Percentiles rank a stretch among this genome's conserved stretches.
Evolutionary conservation across 768 basidiomycete species (phyloP).

Genomic region (Suillus fuscotomentosus): DNA sequence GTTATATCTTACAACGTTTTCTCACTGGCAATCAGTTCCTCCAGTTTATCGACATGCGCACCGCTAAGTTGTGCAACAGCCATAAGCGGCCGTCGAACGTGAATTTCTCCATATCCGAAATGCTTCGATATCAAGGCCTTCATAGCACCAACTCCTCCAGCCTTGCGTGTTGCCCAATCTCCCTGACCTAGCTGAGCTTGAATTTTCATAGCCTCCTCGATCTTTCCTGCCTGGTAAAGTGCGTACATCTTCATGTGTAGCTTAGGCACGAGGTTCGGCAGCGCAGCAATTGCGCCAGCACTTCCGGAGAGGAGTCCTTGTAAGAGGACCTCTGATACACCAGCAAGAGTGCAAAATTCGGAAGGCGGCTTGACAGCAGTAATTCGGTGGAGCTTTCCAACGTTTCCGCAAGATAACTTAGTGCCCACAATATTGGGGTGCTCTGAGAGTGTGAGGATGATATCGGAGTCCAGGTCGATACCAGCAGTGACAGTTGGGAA

Average conservation of each 20-base stretch:
- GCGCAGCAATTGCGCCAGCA: constrained; percentile 64
- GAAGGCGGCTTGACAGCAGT: constrained; percentile 52
- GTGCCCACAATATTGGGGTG: constrained; percentile 87
- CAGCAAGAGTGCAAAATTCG: constrained; percentile 72
- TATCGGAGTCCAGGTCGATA: constrained; percentile 81
- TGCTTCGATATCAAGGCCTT: constrained; percentile 61
- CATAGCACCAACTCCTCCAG: constrained; percentile 67
- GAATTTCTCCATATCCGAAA: constrained; percentile 59
- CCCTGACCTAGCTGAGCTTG: constrained; percentile 63
- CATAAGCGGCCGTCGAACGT: constrained; percentile 51
- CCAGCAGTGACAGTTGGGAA: constrained; percentile 82
- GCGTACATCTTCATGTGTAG: constrained; percentile 49
- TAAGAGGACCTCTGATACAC: constrained; percentile 68
- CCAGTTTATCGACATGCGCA: constrained; percentile 39
- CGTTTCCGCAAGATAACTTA: constrained; percentile 82
- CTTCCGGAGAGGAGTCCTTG: constrained; percentile 61
- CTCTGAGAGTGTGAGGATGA: constrained; percentile 60
- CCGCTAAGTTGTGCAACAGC: constrained; percentile 37
- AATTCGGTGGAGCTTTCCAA: constrained; percentile 81
- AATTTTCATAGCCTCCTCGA: constrained; percentile 57
- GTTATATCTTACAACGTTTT: constrained; percentile 27
- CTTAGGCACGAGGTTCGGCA: constrained; percentile 62
- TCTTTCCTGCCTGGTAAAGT: constrained; percentile 50
- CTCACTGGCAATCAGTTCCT: constrained; percentile 47
- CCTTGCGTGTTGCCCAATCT: constrained; percentile 61